Evolutionary conservation across 2,329 filamentous ascomycete species (phyloP).

Genomic region (Fusarium scirpi): DNA sequence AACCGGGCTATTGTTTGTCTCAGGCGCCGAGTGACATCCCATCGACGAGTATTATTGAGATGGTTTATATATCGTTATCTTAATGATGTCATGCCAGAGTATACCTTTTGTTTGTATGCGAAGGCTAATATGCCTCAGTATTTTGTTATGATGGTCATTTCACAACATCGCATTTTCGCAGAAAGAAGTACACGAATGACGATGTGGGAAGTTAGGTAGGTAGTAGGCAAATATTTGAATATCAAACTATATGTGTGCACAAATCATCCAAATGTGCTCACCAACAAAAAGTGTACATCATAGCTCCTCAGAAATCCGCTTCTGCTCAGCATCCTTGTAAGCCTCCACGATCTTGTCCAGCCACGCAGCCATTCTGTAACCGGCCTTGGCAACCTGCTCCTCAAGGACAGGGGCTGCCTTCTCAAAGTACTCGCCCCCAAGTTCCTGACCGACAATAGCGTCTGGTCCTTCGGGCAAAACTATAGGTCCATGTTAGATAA

Average conservation of each 20-base stretch:
- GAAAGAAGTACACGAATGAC: not conserved
- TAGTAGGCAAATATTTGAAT: not conserved
- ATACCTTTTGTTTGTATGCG: not conserved
- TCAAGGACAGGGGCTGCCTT: conserved; percentile 74
- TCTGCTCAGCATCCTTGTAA: conserved; percentile 42
- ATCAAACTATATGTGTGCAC: not conserved
- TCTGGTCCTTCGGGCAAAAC: conserved; percentile 72
- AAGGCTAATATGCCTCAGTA: not conserved
- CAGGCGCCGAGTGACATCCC: conserved; percentile 22
- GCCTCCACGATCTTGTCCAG: conserved; percentile 70
- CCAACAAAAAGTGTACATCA: conserved; percentile 31
- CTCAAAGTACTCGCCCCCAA: conserved; percentile 73
- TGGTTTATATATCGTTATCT: not conserved
- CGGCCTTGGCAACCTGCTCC: conserved; percentile 74
- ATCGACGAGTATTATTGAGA: conserved; percentile 16
- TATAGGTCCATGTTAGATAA: conserved; percentile 46
- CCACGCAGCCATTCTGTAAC: conserved; percentile 76
- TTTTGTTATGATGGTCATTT: not conserved
- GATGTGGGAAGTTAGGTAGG: not conserved
- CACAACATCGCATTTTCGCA: not conserved
- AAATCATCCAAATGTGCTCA: not conserved
- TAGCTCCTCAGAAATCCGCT: conserved; percentile 47
- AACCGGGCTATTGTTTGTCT: conserved; percentile 15
- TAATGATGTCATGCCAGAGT: conserved; percentile 3
- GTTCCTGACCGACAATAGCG: conserved; percentile 69